Evolutionary conservation across 2,329 filamentous ascomycete genomes (phyloP).

Genomic region (Tolypocladium nubicola): DNA sequence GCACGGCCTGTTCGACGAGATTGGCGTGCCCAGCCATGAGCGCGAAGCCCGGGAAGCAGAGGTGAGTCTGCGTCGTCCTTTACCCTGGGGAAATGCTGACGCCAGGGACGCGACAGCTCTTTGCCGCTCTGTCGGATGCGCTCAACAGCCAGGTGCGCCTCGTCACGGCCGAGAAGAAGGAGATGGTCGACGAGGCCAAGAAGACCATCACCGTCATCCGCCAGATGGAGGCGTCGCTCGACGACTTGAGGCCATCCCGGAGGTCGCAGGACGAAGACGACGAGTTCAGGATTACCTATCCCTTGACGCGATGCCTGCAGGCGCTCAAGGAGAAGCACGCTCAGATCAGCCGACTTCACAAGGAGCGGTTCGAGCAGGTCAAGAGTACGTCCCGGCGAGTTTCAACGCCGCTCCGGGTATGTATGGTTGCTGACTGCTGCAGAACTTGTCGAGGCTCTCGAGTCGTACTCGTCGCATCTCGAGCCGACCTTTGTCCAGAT

Average conservation of each 20-base stretch:
- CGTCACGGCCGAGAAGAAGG: conserved; percentile 80
- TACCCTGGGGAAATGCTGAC: neutral
- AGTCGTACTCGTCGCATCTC: conserved; percentile 93
- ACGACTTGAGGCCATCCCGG: conserved; percentile 54
- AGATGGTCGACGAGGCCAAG: conserved; percentile 81
- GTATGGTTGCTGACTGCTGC: neutral
- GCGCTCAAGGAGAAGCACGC: conserved; percentile 76
- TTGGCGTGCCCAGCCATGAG: conserved; percentile 89
- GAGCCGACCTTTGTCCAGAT: conserved; percentile 82
- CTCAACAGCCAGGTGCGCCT: conserved; percentile 80
- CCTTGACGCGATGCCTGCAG: conserved; percentile 70
- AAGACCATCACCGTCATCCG: conserved; percentile 74
- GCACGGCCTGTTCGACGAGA: conserved; percentile 93
- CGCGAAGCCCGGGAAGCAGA: conserved; percentile 82
- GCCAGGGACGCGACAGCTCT: conserved; percentile 50
- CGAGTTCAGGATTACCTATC: conserved; percentile 69
- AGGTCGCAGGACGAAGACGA: conserved; percentile 57
- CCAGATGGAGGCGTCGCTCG: conserved; percentile 87
- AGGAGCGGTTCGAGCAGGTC: conserved; percentile 89
- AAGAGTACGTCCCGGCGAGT: conserved; percentile 53
- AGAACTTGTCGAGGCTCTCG: conserved; percentile 89
- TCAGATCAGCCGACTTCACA: conserved; percentile 71
- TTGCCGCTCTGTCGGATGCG: conserved; percentile 82
- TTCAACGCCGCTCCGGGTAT: neutral
- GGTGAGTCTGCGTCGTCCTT: conserved; percentile 33